Conservation (phyloP, 768 basidiomycete genomes). For the Mycena floridula region DNA sequence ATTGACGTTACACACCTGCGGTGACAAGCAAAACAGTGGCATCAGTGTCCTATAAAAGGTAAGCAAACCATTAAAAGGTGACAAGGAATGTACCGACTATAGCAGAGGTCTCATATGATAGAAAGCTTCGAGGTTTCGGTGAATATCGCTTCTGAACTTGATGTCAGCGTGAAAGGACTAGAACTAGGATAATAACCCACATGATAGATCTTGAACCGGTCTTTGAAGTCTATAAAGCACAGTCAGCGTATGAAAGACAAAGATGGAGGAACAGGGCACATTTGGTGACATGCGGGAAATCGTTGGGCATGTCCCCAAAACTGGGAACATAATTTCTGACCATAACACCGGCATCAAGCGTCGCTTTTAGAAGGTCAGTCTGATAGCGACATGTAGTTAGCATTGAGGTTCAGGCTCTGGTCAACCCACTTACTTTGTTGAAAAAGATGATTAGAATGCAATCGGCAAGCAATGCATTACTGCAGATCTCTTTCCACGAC, state of each 20-base stretch:
- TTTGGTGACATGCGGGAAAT: slow-evolving; percentile 50
- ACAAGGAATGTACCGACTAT: slow-evolving; percentile 39
- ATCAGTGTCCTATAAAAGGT: neutral
- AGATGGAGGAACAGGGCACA: slow-evolving; percentile 26
- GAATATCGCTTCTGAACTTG: slow-evolving; percentile 55
- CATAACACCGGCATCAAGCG: slow-evolving; percentile 47
- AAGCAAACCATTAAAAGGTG: neutral
- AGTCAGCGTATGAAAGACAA: neutral
- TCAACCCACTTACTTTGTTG: slow-evolving; percentile 48
- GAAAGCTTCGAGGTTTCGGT: slow-evolving; percentile 51
- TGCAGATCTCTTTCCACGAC: slow-evolving; percentile 68
- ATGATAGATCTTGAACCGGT: slow-evolving; percentile 59
- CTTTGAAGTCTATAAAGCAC: slow-evolving; percentile 48
- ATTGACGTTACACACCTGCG: too few relatives aligned
- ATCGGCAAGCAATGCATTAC: slow-evolving; percentile 51
- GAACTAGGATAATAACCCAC: too few relatives aligned
- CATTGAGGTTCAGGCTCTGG: too few relatives aligned
- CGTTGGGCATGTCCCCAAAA: slow-evolving; percentile 54
- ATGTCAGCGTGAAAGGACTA: too few relatives aligned
- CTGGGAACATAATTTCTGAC: slow-evolving; percentile 58
- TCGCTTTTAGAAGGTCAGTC: slow-evolving; percentile 55
- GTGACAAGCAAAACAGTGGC: neutral
- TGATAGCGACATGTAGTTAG: slow-evolving; percentile 7
- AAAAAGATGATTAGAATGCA: slow-evolving; percentile 68
- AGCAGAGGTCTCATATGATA: slow-evolving; percentile 66